Conservation (phyloP, 345 rosid genomes). For the Geranium rotundifolium region DNA sequence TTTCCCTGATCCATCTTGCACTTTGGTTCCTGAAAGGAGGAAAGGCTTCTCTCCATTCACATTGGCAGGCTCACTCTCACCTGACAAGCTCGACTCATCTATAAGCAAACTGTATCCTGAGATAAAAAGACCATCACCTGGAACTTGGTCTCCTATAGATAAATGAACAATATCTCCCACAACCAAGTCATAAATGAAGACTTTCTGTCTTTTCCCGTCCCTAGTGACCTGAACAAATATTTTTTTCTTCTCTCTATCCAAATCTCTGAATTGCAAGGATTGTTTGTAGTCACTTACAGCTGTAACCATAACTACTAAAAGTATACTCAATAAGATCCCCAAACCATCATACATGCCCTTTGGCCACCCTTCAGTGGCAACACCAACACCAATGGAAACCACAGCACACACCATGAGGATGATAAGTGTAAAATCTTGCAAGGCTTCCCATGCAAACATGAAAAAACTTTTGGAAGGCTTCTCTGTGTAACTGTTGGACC, state of each 20-base stretch:
- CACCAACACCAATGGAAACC: slow-evolving; percentile 72
- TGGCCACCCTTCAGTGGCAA: slow-evolving; percentile 87
- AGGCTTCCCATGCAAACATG: slow-evolving; percentile 92
- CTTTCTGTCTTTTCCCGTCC: slow-evolving; percentile 52
- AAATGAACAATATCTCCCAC: slow-evolving; percentile 83
- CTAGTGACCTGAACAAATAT: slow-evolving; percentile 63
- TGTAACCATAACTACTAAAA: slow-evolving; percentile 73
- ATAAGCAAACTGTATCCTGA: slow-evolving; percentile 66
- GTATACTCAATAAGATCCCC: slow-evolving; percentile 73
- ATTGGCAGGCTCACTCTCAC: too few relatives aligned
- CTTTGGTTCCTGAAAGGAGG: too few relatives aligned
- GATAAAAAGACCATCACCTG: slow-evolving; percentile 74
- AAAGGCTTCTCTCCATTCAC: too few relatives aligned
- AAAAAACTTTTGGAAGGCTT: slow-evolving; percentile 64
- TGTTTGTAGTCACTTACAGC: slow-evolving; percentile 86
- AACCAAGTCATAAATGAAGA: slow-evolving; percentile 71
- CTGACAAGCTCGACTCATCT: too few relatives aligned
- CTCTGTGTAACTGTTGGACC: slow-evolving; percentile 60
- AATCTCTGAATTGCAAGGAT: slow-evolving; percentile 76
- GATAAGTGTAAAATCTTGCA: slow-evolving; percentile 72
- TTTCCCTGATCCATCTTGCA: too few relatives aligned
- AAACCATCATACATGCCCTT: slow-evolving; percentile 75
- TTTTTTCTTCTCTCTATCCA: slow-evolving; percentile 82
- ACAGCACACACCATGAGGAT: slow-evolving; percentile 73
- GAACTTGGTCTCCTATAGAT: slow-evolving; percentile 64